These are phyloP conservation scores for Eucalyptus camaldulensis DNA, from an alignment of 345 rosid genomes.

Conservation along the genomic window DNA sequence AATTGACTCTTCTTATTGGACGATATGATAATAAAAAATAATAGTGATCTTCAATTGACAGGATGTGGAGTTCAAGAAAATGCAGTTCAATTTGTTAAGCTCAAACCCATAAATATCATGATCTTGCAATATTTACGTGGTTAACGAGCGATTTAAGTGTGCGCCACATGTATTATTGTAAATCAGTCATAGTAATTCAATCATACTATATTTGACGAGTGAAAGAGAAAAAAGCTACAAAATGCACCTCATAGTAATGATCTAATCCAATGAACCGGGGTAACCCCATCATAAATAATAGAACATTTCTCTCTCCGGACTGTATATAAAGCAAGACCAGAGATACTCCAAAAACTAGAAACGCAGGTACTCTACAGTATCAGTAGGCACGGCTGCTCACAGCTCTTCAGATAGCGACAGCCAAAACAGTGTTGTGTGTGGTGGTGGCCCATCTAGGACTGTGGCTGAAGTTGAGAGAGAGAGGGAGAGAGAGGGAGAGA, in stretches of 20 bases:
- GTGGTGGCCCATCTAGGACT: constrained; percentile 3
- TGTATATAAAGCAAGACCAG: not conserved
- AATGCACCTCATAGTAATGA: not conserved
- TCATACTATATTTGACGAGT: not conserved
- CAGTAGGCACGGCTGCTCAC: not conserved
- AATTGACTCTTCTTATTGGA: not conserved
- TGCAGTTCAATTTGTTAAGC: not conserved
- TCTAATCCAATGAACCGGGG: not conserved
- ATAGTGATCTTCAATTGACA: not conserved
- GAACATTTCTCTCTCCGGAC: not conserved
- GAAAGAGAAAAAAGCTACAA: not conserved
- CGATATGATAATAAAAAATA: not conserved
- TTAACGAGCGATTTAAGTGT: not conserved
- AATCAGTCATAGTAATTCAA: not conserved
- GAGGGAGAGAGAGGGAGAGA: not conserved
- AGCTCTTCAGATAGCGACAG: not conserved
- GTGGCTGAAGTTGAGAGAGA: constrained; percentile 13
- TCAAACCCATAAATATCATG: not conserved
- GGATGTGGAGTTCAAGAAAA: not conserved
- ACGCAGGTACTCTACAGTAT: not conserved
- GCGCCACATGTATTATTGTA: not conserved
- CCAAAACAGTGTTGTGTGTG: not conserved
- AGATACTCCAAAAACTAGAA: not conserved
- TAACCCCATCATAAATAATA: not conserved
- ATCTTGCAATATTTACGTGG: accelerated